Evolutionary conservation across 2,329 filamentous ascomycete species (phyloP).

Genomic region (Curvularia lunata): DNA sequence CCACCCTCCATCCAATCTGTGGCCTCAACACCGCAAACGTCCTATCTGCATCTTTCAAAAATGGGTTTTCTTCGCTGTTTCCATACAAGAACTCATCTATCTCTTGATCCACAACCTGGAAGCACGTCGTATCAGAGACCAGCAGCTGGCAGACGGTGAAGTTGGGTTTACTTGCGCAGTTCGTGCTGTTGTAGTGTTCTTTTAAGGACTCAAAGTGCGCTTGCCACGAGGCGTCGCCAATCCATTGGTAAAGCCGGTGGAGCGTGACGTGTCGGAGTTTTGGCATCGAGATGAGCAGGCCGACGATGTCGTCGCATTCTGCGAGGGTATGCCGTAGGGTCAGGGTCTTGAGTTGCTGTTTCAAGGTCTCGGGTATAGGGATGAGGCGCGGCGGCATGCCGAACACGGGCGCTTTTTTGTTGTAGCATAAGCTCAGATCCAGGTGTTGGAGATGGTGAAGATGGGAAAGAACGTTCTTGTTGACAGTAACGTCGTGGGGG

Average conservation of each 20-base stretch:
- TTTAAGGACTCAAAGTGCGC: slow-evolving; percentile 3
- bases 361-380: slow-evolving; percentile 8
- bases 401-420: neutral
- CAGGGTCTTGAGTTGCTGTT: neutral
- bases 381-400: neutral
- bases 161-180: neutral
- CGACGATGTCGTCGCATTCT: neutral
- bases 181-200: neutral
- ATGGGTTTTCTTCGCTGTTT: slow-evolving; percentile 13
- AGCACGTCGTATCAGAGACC: neutral
- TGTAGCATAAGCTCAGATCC: slow-evolving; percentile 15
- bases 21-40: neutral
- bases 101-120: slow-evolving; percentile 15
- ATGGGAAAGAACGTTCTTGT: slow-evolving; percentile 4
- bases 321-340: slow-evolving; percentile 3
- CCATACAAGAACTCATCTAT: slow-evolving; percentile 16
- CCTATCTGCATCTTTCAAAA: neutral
- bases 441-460: slow-evolving; percentile 20
- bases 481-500: slow-evolving; percentile 2
- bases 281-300: slow-evolving; percentile 1
- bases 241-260: slow-evolving; percentile 1
- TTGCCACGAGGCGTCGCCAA: neutral
- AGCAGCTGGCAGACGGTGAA: slow-evolving; percentile 5
- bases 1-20: slow-evolving; percentile 19
- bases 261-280: slow-evolving; percentile 5